Conservation (phyloP, 2,329 filamentous ascomycete genomes). For the Mollisia scopiformis region DNA sequence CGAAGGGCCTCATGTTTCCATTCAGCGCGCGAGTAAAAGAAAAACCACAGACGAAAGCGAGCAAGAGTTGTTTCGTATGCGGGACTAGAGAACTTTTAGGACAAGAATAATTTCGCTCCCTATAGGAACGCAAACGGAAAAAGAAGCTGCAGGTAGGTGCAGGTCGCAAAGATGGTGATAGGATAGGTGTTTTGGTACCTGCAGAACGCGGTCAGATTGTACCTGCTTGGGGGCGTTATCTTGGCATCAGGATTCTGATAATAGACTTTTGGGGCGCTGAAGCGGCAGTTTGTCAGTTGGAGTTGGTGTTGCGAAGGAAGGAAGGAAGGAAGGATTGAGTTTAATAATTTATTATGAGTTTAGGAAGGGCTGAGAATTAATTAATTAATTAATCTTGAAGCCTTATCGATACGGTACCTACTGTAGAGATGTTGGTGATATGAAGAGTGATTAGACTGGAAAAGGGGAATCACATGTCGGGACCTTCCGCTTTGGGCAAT, state of each 20-base stretch:
- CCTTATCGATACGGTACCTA: background rate
- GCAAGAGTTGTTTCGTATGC: background rate
- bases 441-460: background rate
- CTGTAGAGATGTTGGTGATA: background rate
- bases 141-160: too few species aligned
- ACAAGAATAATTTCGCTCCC: too few species aligned
- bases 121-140: too few species aligned
- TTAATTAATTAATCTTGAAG: background rate
- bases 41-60: background rate
- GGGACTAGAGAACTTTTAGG: too few species aligned
- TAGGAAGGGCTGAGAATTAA: background rate
- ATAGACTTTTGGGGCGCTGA: background rate
- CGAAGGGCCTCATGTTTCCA: background rate
- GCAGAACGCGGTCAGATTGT: background rate
- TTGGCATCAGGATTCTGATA: background rate
- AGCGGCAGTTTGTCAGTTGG: too few species aligned
- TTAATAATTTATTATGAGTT: too few species aligned
- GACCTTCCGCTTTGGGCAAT: background rate
- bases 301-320: background rate
- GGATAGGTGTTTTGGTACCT: background rate
- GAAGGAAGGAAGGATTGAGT: too few species aligned
- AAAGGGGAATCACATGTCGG: background rate
- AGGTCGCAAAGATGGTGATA: too few species aligned
- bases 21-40: slow-evolving; percentile 1
- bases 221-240: background rate